phyloP scores from a whole-genome alignment of 2,329 filamentous ascomycete species.

The Aureobasidium sp. region DNA sequence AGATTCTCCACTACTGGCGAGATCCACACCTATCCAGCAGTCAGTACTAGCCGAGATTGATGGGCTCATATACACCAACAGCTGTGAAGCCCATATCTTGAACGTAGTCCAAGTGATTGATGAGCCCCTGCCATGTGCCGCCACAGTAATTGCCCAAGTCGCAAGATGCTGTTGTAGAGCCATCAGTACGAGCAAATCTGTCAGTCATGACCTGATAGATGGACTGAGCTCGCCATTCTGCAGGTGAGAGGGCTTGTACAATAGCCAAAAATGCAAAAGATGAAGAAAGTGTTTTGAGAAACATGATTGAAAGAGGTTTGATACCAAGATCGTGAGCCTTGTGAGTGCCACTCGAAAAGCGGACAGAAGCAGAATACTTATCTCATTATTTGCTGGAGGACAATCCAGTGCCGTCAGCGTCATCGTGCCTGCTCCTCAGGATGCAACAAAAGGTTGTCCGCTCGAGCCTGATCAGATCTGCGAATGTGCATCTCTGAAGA shows the following conservation, averaged over 20 bases:
- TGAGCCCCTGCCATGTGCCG: slow-evolving; percentile 67
- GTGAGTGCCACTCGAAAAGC: neutral
- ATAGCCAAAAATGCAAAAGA: neutral
- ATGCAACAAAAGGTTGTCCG: slow-evolving; percentile 6
- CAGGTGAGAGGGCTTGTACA: slow-evolving; percentile 22
- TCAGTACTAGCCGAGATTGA: neutral
- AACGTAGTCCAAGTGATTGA: slow-evolving; percentile 69
- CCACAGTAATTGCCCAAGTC: slow-evolving; percentile 58
- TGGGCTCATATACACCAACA: slow-evolving; percentile 39
- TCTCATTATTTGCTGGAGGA: neutral
- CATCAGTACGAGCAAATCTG: slow-evolving; percentile 44
- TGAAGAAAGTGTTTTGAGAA: neutral
- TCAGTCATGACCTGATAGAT: slow-evolving; percentile 52
- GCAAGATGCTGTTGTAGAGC: slow-evolving; percentile 41
- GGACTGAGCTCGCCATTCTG: slow-evolving; percentile 42
- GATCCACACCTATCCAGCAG: slow-evolving; percentile 47
- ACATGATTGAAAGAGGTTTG: neutral
- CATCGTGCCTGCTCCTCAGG: slow-evolving; percentile 5
- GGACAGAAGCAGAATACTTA: slow-evolving; percentile 1
- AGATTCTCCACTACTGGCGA: slow-evolving; percentile 59
- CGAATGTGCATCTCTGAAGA: neutral
- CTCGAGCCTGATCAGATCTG: slow-evolving; percentile 6
- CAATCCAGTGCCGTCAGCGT: neutral
- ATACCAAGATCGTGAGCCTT: neutral
- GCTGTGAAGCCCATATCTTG: slow-evolving; percentile 67